Conservation (phyloP, 495 filamentous ascomycete species). For the Mycothermus thermophilus region DNA sequence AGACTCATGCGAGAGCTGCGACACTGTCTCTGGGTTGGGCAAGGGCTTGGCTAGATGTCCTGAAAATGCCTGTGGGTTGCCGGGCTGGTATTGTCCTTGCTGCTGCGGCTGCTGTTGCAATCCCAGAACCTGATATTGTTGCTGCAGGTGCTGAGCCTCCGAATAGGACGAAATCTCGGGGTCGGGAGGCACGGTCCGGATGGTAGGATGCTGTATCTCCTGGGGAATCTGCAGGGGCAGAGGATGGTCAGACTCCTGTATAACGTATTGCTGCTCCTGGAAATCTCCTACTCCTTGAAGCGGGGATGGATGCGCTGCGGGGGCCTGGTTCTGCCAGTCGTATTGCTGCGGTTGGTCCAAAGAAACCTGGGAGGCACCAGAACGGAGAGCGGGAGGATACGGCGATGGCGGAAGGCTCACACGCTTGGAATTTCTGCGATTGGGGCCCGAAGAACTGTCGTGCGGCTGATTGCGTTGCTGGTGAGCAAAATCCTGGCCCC, state of each 20-base stretch:
- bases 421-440: slow-evolving; percentile 36
- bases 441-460: slow-evolving; percentile 27
- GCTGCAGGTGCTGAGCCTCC: slow-evolving; percentile 8
- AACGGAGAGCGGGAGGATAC: slow-evolving; percentile 3
- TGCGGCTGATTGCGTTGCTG: slow-evolving; percentile 16
- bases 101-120: slow-evolving; percentile 20
- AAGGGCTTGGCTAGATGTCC: too few species aligned
- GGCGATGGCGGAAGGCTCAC: slow-evolving; percentile 29
- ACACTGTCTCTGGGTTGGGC: slow-evolving; percentile 39
- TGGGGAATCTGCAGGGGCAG: slow-evolving; percentile 25
- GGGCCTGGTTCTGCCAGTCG: slow-evolving; percentile 23
- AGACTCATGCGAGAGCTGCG: slow-evolving; percentile 51
- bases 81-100: slow-evolving; percentile 22
- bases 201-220: slow-evolving; percentile 25
- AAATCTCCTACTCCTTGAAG: slow-evolving; percentile 31
- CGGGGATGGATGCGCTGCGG: slow-evolving; percentile 26
- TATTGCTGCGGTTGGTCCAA: slow-evolving; percentile 18
- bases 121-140: slow-evolving; percentile 5
- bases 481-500: slow-evolving; percentile 17
- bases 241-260: slow-evolving; percentile 25
- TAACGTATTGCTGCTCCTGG: slow-evolving; percentile 15
- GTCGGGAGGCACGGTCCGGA: slow-evolving; percentile 25
- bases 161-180: slow-evolving; percentile 26
- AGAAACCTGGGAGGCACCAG: slow-evolving; percentile 25
- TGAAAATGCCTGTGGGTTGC: slow-evolving; percentile 17